Evolutionary conservation across 176 grass and related monocot species (phyloP), one percentile per base, ranked within the genome.

Genomic region (Cymbopogon citratus): DNA sequence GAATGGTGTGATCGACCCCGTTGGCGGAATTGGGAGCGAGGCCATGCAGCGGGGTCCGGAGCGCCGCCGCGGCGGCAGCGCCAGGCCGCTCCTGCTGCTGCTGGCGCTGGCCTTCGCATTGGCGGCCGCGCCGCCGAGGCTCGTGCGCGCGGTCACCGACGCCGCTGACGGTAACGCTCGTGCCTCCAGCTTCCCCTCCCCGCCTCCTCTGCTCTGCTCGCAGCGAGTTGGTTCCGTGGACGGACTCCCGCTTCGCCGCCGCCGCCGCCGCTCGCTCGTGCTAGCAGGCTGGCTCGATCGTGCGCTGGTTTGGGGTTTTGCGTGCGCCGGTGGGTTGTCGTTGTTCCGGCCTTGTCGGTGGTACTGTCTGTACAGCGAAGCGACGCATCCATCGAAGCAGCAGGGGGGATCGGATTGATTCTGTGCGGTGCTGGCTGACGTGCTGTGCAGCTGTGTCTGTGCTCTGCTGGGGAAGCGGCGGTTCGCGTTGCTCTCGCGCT

Each of bases 81-180:
- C 46, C 28, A 38, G 74, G 1, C 8, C 9, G 24, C 44, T 18
- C 56, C 6, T 81, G 4, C 5, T 49, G 4, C 5, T 49, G 7
- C 10, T 78, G 45, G 2, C 10, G 25, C 43, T 11, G 11, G n/a
- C n/a, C n/a, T n/a, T 54, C 18, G 67, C 88, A 86, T 90, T 83
- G 84, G 64, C 28, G 27, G 49, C 38, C 35, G 66, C 79, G 79
- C 88, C 83, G 36, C 88, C 83, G 38, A 51, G 59, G 16, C 60
- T 66, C 23, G 88, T 9, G 80, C 12, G 68, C 62, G 79, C 88
- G 31, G 62, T 62, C 80, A 90, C 88, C 31, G 80, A 79, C 69
- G 67, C 80, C 1, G 51, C 80, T 15, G 88, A 90, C 61, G 84
- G 88, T 90, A 75, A 81, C 31, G 0, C 26, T 34, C 24, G 1